Evolutionary conservation across 2,329 filamentous ascomycete species (phyloP).

Genomic region (Botrytis elliptica): DNA sequence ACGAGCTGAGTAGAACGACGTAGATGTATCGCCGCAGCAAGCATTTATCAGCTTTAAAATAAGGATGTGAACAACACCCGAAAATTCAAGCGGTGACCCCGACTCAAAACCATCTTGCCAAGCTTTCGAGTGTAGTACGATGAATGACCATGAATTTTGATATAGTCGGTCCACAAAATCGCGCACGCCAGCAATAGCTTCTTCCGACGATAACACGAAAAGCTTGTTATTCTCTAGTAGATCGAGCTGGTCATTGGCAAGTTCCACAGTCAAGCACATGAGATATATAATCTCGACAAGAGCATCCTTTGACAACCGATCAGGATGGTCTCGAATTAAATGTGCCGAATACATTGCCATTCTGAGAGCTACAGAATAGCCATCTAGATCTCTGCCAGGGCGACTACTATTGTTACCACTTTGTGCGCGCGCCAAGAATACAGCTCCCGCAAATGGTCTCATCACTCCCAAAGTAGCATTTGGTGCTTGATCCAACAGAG

Average conservation of each 20-base stretch:
- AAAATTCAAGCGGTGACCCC: constrained; percentile 32
- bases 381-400: constrained; percentile 59
- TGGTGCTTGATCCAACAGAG: constrained; percentile 53
- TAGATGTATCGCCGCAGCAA: constrained; percentile 44
- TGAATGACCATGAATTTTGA: constrained; percentile 18
- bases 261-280: constrained; percentile 50
- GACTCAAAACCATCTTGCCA: constrained; percentile 40
- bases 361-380: constrained; percentile 70
- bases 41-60: constrained; percentile 47
- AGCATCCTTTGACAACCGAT: constrained; percentile 43
- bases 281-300: constrained; percentile 53
- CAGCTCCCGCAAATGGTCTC: constrained; percentile 67
- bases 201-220: constrained; percentile 46
- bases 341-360: constrained; percentile 69
- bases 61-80: constrained; percentile 44
- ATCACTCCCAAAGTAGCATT: constrained; percentile 70
- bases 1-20: constrained; percentile 53
- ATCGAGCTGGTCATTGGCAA: constrained; percentile 54
- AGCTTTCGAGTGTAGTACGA: constrained; percentile 44
- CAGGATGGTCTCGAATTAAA: constrained; percentile 50
- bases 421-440: constrained; percentile 56
- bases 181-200: constrained; percentile 35
- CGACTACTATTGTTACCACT: constrained; percentile 29
- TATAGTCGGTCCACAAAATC: constrained; percentile 6
- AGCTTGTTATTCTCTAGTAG: constrained; percentile 46